Conservation (phyloP, 1,139 yeast genomes). For the Kluyveromyces sp. region DNA sequence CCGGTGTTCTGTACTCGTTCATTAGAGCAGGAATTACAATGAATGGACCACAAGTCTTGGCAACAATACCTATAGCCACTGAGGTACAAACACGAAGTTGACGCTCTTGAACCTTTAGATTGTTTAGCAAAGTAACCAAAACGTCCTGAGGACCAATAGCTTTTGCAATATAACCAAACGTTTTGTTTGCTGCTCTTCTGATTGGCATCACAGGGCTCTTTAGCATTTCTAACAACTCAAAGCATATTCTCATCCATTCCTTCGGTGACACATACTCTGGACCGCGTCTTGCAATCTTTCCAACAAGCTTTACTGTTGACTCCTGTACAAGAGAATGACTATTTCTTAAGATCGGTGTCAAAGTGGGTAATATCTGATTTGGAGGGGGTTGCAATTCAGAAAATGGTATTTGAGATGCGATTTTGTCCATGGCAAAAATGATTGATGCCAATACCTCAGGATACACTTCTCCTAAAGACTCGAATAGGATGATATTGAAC, state of each 20-base stretch:
- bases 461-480: slow-evolving; percentile 88
- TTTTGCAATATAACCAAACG: slow-evolving; percentile 85
- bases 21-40: slow-evolving; percentile 93
- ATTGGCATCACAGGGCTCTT: slow-evolving; percentile 77
- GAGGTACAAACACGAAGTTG: slow-evolving; percentile 96
- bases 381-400: slow-evolving; percentile 59
- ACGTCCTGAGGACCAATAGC: slow-evolving; percentile 98
- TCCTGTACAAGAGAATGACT: slow-evolving; percentile 91
- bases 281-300: slow-evolving; percentile 75
- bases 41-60: slow-evolving; percentile 88
- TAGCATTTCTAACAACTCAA: slow-evolving; percentile 81
- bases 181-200: slow-evolving; percentile 76
- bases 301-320: slow-evolving; percentile 70
- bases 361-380: slow-evolving; percentile 73
- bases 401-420: slow-evolving; percentile 43
- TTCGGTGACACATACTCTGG: slow-evolving; percentile 82
- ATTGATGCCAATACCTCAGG: slow-evolving; percentile 92
- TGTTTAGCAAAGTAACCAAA: slow-evolving; percentile 72
- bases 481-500: slow-evolving; percentile 72
- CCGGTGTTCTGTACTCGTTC: slow-evolving; percentile 93
- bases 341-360: slow-evolving; percentile 87
- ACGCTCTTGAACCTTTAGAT: slow-evolving; percentile 87
- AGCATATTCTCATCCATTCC: slow-evolving; percentile 97
- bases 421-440: slow-evolving; percentile 56
- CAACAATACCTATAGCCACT: slow-evolving; percentile 96